Percentiles rank a stretch among this genome's conserved stretches.
phyloP scores from a whole-genome alignment of 169 alveolate genomes.

The Perkinsus marinus region DNA sequence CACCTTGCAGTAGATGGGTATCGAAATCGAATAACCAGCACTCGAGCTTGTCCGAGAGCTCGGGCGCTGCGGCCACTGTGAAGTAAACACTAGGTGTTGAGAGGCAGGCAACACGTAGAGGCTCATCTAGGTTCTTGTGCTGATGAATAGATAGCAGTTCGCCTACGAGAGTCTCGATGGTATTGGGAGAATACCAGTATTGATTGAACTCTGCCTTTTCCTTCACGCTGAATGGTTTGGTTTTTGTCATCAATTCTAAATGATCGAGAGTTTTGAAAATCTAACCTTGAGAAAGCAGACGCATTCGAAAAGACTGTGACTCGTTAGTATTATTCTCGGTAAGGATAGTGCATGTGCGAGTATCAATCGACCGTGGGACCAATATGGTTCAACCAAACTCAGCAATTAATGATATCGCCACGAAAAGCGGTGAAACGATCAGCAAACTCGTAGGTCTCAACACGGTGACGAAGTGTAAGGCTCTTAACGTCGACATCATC shows the following conservation, averaged over 20 bases:
- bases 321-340: no score
- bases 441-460: no score
- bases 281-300: no score
- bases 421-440: no score
- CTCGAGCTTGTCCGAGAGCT: constrained; percentile 12
- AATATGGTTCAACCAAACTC: no score
- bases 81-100: constrained; percentile 47
- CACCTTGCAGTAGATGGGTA: constrained; percentile 39
- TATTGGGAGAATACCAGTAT: constrained; percentile 52
- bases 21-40: constrained; percentile 40
- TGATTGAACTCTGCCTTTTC: constrained; percentile 56
- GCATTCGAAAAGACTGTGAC: no score
- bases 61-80: constrained; percentile 16
- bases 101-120: constrained; percentile 32
- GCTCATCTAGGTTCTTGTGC: not conserved
- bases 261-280: no score
- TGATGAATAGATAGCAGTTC: constrained; percentile 25
- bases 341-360: no score
- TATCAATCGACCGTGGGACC: no score
- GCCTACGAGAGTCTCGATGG: constrained; percentile 36
- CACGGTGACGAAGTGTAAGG: no score
- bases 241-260: not conserved
- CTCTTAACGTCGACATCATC: no score
- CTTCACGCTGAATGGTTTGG: not conserved
- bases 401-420: no score